Conservation (phyloP, 495 filamentous ascomycete species). For the Lophiostoma macrostomum region DNA sequence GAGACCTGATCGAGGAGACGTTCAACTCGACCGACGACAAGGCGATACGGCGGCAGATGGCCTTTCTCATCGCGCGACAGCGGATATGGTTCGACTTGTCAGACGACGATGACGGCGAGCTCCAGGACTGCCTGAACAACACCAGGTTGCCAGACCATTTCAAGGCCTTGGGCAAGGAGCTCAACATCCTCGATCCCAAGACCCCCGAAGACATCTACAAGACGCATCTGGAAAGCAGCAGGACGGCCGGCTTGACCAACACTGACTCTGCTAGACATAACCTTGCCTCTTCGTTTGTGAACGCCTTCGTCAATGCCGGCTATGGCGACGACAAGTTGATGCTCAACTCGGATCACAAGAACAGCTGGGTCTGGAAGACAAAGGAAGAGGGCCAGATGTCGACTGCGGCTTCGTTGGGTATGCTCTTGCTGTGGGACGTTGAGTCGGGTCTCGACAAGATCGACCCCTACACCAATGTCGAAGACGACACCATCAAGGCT, state of each 20-base stretch:
- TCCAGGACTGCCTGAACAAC: slow-evolving; percentile 82
- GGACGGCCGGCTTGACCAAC: slow-evolving; percentile 87
- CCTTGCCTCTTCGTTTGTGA: slow-evolving; percentile 92
- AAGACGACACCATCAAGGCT: slow-evolving; percentile 83
- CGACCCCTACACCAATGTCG: slow-evolving; percentile 82
- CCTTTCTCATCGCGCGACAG: slow-evolving; percentile 87
- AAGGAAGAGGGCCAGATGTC: slow-evolving; percentile 98
- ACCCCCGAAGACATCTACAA: slow-evolving; percentile 99
- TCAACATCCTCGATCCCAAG: slow-evolving; percentile 95
- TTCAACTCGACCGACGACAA: slow-evolving; percentile 76
- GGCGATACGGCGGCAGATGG: slow-evolving; percentile 87
- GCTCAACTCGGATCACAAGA: slow-evolving; percentile 76
- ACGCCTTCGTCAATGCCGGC: slow-evolving; percentile 92
- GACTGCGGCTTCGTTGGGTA: slow-evolving; percentile 87
- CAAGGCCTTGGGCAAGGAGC: slow-evolving; percentile 87
- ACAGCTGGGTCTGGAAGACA: slow-evolving; percentile 97
- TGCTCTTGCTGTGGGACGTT: slow-evolving; percentile 86
- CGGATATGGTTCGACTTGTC: slow-evolving; percentile 76
- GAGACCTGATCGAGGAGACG: slow-evolving; percentile 71
- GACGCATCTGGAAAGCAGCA: slow-evolving; percentile 91
- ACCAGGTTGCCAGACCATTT: slow-evolving; percentile 85
- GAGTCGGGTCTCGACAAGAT: slow-evolving; percentile 85
- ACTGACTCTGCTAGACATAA: slow-evolving; percentile 95
- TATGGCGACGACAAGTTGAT: slow-evolving; percentile 97
- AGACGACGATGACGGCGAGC: slow-evolving; percentile 65